Conservation (phyloP, 371 early-diverging fungal genomes). For the Mortierella sp. region DNA sequence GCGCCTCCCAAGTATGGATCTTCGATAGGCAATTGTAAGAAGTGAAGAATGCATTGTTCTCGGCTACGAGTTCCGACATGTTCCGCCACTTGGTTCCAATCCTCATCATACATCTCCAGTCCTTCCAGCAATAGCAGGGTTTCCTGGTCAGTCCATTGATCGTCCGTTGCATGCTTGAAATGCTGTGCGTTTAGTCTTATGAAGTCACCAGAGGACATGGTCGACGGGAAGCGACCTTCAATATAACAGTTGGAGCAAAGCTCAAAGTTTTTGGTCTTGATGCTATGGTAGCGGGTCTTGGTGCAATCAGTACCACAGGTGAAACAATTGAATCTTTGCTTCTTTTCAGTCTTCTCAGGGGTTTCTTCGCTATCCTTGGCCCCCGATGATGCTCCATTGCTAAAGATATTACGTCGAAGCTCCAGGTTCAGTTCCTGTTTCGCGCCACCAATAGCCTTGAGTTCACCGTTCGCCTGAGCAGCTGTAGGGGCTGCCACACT, state of each 20-base stretch:
- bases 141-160: conserved; percentile 96
- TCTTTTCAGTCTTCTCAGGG: conserved; percentile 34
- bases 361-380: conserved; percentile 50
- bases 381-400: conserved; percentile 40
- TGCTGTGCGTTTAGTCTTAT: conserved; percentile 71
- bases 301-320: conserved; percentile 95
- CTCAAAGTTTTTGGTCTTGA: conserved; percentile 85
- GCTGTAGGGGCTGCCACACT: conserved; percentile 56
- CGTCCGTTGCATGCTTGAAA: conserved; percentile 67
- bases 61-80: conserved; percentile 94
- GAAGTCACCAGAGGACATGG: conserved; percentile 90
- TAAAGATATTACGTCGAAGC: conserved; percentile 36
- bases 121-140: conserved; percentile 94
- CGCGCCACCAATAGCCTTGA: conserved; percentile 17
- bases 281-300: conserved; percentile 81
- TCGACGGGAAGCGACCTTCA: conserved; percentile 95
- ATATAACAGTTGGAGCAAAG: conserved; percentile 91
- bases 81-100: conserved; percentile 95
- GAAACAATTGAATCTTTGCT: conserved; percentile 74
- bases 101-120: conserved; percentile 95
- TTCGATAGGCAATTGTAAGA: conserved; percentile 96
- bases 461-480: conserved; percentile 36
- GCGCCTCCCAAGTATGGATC: conserved; percentile 82
- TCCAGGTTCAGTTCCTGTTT: conserved; percentile 41
- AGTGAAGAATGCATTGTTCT: conserved; percentile 96